Evolutionary conservation across 2,329 filamentous ascomycete genomes (phyloP).

Genomic region (Aspergillus aculeatus): DNA sequence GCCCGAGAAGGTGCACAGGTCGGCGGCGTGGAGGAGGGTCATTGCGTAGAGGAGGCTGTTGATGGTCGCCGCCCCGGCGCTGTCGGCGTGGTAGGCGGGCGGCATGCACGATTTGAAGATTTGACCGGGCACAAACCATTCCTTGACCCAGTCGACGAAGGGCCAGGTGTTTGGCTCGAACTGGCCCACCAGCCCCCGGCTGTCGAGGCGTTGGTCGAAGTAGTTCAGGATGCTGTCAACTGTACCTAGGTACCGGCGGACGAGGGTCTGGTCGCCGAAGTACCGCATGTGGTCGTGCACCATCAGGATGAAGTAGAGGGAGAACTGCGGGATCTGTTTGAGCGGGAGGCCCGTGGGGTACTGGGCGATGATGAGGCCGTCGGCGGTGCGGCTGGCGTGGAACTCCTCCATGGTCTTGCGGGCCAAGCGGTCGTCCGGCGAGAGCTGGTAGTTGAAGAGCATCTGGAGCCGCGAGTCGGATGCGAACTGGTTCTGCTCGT

Average conservation of each 20-base stretch:
- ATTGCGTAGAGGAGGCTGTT: constrained; percentile 9
- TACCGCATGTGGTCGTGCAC: constrained; percentile 8
- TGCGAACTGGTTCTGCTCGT: constrained; percentile 17
- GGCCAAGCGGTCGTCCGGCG: constrained; percentile 9
- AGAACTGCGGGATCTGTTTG: constrained; percentile 8
- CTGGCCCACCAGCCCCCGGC: not conserved
- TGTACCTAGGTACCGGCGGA: not conserved
- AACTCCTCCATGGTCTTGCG: constrained; percentile 10
- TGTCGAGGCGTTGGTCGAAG: not conserved
- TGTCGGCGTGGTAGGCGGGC: constrained; percentile 2
- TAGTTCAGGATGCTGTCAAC: constrained; percentile 8
- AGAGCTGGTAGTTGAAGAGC: constrained; percentile 11
- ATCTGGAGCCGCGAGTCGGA: constrained; percentile 9
- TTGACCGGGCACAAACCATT: not conserved
- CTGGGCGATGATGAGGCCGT: constrained; percentile 9
- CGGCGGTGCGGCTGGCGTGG: constrained; percentile 3
- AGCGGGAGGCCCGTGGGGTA: not conserved
- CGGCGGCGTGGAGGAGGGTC: constrained; percentile 1
- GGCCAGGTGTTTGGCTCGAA: constrained; percentile 4
- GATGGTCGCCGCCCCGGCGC: not conserved
- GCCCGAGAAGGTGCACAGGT: not conserved
- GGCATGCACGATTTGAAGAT: constrained; percentile 3
- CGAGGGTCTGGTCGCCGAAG: not conserved
- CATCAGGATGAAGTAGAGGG: constrained; percentile 10
- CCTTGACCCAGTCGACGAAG: constrained; percentile 10